Evolutionary conservation across 2,329 filamentous ascomycete genomes (phyloP).

Genomic region (Dichotomopilus funicola): DNA sequence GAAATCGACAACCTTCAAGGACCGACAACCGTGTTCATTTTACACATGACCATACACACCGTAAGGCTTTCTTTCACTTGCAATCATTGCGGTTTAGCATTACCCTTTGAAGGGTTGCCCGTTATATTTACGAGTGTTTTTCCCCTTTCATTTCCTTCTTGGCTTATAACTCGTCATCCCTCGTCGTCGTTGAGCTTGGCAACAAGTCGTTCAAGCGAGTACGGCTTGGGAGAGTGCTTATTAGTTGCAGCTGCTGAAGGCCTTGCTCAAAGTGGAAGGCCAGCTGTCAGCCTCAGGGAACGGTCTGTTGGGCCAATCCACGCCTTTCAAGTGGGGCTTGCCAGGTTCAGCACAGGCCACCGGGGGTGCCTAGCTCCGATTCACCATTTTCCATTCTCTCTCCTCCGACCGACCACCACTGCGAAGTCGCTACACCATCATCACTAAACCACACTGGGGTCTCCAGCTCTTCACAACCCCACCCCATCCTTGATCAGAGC

Average conservation of each 20-base stretch:
- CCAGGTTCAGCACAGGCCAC: slow-evolving; percentile 21
- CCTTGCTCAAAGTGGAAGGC: background rate
- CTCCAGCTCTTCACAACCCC: slow-evolving; percentile 22
- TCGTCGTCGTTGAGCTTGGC: background rate
- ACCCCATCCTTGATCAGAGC: slow-evolving; percentile 19
- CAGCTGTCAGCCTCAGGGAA: slow-evolving; percentile 17
- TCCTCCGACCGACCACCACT: slow-evolving; percentile 24
- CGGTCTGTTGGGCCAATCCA: slow-evolving; percentile 11
- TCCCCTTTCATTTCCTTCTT: background rate
- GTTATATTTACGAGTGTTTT: background rate
- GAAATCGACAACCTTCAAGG: no score
- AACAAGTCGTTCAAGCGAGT: background rate
- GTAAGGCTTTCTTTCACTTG: no score
- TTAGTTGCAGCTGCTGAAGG: background rate
- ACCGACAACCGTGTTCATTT: no score
- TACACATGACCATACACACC: no score
- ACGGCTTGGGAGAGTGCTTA: background rate
- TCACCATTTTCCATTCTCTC: slow-evolving; percentile 26
- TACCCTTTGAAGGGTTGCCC: background rate
- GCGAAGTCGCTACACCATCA: slow-evolving; percentile 28
- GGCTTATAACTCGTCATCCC: background rate
- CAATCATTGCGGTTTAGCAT: background rate
- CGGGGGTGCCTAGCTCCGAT: slow-evolving; percentile 16
- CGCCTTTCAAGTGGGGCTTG: slow-evolving; percentile 6
- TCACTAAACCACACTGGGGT: slow-evolving; percentile 25